These are phyloP conservation scores for Fusarium sp. DNA, from an alignment of 2,329 filamentous ascomycete genomes.

Conservation along the genomic window DNA sequence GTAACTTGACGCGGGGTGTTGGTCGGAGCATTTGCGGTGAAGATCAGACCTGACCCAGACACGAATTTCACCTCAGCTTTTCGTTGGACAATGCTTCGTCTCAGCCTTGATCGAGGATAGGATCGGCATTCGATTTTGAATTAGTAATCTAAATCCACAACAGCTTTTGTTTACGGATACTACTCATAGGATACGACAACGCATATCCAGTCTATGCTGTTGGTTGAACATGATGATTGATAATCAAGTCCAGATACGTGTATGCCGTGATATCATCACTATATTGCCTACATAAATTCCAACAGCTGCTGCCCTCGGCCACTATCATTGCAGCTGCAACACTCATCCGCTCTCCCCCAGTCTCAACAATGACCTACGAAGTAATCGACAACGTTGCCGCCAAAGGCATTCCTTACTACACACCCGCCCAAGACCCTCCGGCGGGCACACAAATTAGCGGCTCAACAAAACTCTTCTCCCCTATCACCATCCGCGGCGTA, in stretches of 20 bases:
- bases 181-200: neutral
- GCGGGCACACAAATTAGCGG: slow-evolving; percentile 55
- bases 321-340: neutral
- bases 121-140: too few relatives aligned
- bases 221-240: neutral
- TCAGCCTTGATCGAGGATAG: too few relatives aligned
- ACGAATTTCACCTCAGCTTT: too few relatives aligned
- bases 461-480: slow-evolving; percentile 59
- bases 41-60: too few relatives aligned
- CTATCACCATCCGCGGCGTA: slow-evolving; percentile 60
- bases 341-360: neutral
- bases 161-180: neutral
- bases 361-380: slow-evolving; percentile 4
- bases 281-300: too few relatives aligned
- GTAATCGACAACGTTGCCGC: slow-evolving; percentile 47
- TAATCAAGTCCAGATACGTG: neutral
- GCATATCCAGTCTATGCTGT: neutral
- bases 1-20: too few relatives aligned
- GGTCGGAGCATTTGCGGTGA: neutral
- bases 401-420: slow-evolving; percentile 59
- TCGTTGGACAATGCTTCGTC: too few relatives aligned
- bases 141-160: neutral
- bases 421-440: slow-evolving; percentile 59
- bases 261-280: neutral
- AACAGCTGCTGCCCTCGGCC: too few relatives aligned